Conservation (phyloP, 2,329 filamentous ascomycete species). For the Pyricularia sp. region DNA sequence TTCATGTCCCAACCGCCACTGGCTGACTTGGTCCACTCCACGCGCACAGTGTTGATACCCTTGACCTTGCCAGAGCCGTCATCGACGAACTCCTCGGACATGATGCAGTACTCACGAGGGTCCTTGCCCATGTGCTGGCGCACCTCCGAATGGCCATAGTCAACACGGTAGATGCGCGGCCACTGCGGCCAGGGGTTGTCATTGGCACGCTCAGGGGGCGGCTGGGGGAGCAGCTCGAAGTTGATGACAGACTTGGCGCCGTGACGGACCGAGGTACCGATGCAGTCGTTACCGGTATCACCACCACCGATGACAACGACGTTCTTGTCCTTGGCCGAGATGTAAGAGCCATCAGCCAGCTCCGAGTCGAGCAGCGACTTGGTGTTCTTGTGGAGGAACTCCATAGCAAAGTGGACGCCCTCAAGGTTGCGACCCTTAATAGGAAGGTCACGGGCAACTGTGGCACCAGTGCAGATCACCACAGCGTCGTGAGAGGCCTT, state of each 20-base stretch:
- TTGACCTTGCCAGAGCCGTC: slow-evolving; percentile 82
- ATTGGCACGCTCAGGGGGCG: slow-evolving; percentile 76
- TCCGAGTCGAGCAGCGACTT: slow-evolving; percentile 93
- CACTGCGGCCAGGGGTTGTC: slow-evolving; percentile 99
- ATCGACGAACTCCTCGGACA: slow-evolving; percentile 94
- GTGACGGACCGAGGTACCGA: slow-evolving; percentile 91
- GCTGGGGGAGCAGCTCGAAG: slow-evolving; percentile 91
- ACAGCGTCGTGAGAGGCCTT: slow-evolving; percentile 72
- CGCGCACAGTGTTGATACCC: slow-evolving; percentile 90
- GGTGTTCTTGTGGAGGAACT: slow-evolving; percentile 95
- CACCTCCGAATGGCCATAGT: slow-evolving; percentile 94
- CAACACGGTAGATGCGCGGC: slow-evolving; percentile 96
- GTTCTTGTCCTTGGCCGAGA: slow-evolving; percentile 91
- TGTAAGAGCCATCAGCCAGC: slow-evolving; percentile 74
- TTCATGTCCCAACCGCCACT: slow-evolving; percentile 98
- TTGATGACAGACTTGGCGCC: slow-evolving; percentile 94
- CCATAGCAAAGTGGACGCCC: slow-evolving; percentile 93
- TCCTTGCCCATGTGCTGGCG: slow-evolving; percentile 95
- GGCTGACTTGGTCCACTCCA: slow-evolving; percentile 89
- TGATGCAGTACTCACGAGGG: slow-evolving; percentile 94
- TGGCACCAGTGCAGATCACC: slow-evolving; percentile 85
- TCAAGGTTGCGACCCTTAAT: slow-evolving; percentile 82
- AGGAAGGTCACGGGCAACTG: slow-evolving; percentile 84
- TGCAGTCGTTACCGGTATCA: slow-evolving; percentile 97
- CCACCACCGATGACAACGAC: slow-evolving; percentile 95